Evolutionary conservation across 768 basidiomycete genomes (phyloP).

Genomic region (Lactifluus subvellereus): DNA sequence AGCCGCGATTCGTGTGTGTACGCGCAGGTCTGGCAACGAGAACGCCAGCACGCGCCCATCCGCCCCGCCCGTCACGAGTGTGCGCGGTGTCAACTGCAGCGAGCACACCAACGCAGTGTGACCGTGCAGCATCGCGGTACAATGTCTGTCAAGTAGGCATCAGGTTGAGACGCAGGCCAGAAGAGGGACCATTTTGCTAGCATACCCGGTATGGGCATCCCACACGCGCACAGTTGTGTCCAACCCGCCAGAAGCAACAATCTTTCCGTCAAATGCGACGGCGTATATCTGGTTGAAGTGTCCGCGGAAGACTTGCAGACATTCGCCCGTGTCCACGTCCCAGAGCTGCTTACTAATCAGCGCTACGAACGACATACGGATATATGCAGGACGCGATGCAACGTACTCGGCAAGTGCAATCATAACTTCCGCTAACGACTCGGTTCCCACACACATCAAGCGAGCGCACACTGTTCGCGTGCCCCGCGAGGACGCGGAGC

Average conservation of each 20-base stretch:
- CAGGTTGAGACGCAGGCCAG: not conserved
- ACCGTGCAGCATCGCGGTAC: slow-evolving; percentile 23
- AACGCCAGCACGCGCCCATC: slow-evolving; percentile 83
- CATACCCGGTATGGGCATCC: slow-evolving; percentile 76
- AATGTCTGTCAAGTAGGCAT: slow-evolving; percentile 12
- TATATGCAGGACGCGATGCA: not conserved
- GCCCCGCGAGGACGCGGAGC: slow-evolving; percentile 65
- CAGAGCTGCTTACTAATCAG: slow-evolving; percentile 33
- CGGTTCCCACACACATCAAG: slow-evolving; percentile 80
- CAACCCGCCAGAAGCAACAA: slow-evolving; percentile 92
- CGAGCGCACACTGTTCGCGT: slow-evolving; percentile 77
- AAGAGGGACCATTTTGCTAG: slow-evolving; percentile 23
- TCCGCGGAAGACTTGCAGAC: slow-evolving; percentile 48
- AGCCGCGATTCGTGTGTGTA: slow-evolving; percentile 67
- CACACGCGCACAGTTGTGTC: slow-evolving; percentile 98
- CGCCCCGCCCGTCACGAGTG: slow-evolving; percentile 87
- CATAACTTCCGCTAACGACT: slow-evolving; percentile 92
- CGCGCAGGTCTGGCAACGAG: slow-evolving; percentile 24
- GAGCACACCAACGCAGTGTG: slow-evolving; percentile 25
- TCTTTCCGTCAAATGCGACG: slow-evolving; percentile 79
- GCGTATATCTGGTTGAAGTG: slow-evolving; percentile 94
- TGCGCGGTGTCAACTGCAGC: slow-evolving; percentile 41
- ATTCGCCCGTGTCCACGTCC: slow-evolving; percentile 65
- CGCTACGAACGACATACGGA: not conserved
- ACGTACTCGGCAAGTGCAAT: slow-evolving; percentile 74